These are phyloP conservation scores for Rhododendron henanense DNA, from an alignment of 148 eudicot genomes.

Conservation along the genomic window DNA sequence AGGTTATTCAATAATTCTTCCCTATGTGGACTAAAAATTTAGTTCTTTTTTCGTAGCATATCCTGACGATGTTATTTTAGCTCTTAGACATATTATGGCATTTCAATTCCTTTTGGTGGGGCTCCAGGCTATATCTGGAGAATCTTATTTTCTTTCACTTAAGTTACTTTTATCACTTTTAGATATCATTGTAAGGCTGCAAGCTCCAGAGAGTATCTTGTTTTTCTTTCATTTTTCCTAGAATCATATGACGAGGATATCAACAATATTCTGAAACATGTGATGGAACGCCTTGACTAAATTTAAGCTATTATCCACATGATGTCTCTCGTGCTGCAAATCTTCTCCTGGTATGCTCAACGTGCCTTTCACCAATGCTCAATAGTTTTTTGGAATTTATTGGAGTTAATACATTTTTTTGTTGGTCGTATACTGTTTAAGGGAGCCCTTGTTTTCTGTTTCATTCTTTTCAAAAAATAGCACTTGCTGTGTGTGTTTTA, in stretches of 20 bases:
- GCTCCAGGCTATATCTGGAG: not conserved
- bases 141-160: not conserved
- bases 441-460: not conserved
- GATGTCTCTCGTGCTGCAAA: constrained; percentile 90
- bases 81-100: not conserved
- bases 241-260: not conserved
- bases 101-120: not conserved
- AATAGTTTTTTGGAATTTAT: not conserved
- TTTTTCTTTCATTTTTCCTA: not conserved
- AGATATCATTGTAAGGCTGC: not conserved
- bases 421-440: not conserved
- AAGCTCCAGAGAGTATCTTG: not conserved
- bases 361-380: not conserved
- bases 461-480: not conserved
- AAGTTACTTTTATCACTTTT: not conserved
- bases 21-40: not conserved
- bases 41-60: not conserved
- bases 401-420: not conserved
- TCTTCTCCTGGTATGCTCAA: constrained; percentile 71
- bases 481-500: not conserved
- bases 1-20: not conserved
- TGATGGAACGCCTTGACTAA: constrained; percentile 49
- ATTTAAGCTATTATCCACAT: constrained; percentile 77
- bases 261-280: constrained; percentile 10
- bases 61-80: not conserved